phyloP scores from a whole-genome alignment of 129 eudicot species.

The Heracleum sosnowskyi region DNA sequence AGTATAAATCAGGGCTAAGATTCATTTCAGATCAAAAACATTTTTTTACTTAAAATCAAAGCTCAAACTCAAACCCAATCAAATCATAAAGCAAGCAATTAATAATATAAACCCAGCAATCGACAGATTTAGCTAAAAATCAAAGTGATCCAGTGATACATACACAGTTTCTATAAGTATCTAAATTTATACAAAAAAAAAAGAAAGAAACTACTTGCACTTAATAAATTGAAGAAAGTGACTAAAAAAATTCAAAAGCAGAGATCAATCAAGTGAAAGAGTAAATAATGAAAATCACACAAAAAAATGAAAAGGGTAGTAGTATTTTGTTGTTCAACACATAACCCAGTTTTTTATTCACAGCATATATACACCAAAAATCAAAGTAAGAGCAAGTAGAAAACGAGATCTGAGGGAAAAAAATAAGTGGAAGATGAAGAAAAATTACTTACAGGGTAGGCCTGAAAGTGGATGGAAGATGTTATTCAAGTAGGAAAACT shows the following conservation, averaged over 20 bases:
- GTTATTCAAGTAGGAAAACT: not conserved
- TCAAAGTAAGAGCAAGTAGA: not conserved
- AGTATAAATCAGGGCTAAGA: not conserved
- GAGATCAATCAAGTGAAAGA: not conserved
- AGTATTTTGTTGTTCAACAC: not conserved
- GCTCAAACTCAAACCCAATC: not conserved
- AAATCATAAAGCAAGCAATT: not conserved
- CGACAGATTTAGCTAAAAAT: not conserved
- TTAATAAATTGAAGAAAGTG: not conserved
- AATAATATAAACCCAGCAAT: not conserved
- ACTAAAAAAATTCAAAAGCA: not conserved
- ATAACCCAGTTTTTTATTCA: not conserved
- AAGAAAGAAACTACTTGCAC: not conserved
- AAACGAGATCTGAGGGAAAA: not conserved
- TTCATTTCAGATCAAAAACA: not conserved
- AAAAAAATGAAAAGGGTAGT: not conserved
- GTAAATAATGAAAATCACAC: not conserved
- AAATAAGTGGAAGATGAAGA: not conserved
- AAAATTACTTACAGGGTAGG: not conserved
- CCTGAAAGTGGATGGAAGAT: not conserved
- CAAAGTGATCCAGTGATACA: not conserved
- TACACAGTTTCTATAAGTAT: not conserved
- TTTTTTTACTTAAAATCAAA: not conserved
- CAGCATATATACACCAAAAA: not conserved
- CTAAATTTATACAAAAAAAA: not conserved